These are phyloP conservation scores for Piromyces sp. DNA, from an alignment of 192 early-diverging fungal genomes.

Conservation along the genomic window DNA sequence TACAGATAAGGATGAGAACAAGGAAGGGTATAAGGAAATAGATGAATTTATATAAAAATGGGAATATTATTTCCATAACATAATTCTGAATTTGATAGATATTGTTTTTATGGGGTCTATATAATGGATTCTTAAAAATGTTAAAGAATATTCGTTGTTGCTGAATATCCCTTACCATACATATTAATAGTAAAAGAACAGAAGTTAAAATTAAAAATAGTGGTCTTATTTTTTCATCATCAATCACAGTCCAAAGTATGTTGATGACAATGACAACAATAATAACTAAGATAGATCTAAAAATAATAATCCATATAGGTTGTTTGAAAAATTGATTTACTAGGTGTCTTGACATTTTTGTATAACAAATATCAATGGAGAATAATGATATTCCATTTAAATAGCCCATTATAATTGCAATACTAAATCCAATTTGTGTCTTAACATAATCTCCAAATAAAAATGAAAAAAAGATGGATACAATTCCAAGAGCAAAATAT, in stretches of 20 bases:
- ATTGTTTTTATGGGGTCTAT: background rate
- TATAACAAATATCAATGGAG: background rate
- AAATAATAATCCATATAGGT: background rate
- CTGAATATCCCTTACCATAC: background rate
- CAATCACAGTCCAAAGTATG: background rate
- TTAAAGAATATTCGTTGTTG: background rate
- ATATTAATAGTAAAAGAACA: background rate
- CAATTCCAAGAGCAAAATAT: background rate
- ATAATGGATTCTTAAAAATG: background rate
- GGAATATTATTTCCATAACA: background rate
- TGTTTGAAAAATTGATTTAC: background rate
- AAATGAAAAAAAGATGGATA: background rate
- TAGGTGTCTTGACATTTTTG: background rate
- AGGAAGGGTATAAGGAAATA: background rate
- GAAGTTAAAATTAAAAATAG: background rate
- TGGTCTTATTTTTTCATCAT: background rate
- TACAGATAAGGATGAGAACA: background rate
- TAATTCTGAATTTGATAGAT: background rate
- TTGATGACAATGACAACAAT: background rate
- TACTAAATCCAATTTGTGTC: background rate
- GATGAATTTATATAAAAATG: background rate
- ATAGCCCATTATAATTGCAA: background rate
- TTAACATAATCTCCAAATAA: background rate
- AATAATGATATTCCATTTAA: background rate
- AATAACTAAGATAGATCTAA: background rate